A percentile compares a stretch with the other conserved stretches of the same genome.
These are phyloP conservation scores for Yamadazyma aaseri DNA, from an alignment of 1,139 yeast species.

Conservation along the genomic window DNA sequence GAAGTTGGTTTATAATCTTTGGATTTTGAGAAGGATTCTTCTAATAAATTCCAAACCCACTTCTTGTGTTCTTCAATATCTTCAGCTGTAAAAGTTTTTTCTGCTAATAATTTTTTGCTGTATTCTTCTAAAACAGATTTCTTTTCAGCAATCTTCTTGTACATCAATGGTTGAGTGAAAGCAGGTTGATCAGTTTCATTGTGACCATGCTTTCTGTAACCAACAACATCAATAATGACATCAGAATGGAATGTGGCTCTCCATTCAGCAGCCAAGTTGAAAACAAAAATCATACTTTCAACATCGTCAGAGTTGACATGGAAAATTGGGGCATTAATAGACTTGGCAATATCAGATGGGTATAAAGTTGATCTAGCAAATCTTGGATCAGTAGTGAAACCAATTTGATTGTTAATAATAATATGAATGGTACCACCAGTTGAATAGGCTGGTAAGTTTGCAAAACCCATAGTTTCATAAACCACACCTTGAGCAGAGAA, in stretches of 20 bases:
- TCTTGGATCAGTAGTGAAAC: slow-evolving; percentile 98
- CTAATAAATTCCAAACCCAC: slow-evolving; percentile 96
- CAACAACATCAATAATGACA: slow-evolving; percentile 93
- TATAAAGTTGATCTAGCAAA: slow-evolving; percentile 96
- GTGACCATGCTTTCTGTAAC: slow-evolving; percentile 98
- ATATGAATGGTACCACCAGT: slow-evolving; percentile 98
- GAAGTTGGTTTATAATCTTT: slow-evolving; percentile 90
- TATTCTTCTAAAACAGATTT: slow-evolving; percentile 85
- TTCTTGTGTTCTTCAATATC: slow-evolving; percentile 95
- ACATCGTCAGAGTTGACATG: slow-evolving; percentile 98
- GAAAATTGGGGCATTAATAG: slow-evolving; percentile 97
- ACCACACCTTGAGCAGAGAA: slow-evolving; percentile 99
- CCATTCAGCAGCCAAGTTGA: slow-evolving; percentile 98
- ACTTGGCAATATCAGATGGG: slow-evolving; percentile 96
- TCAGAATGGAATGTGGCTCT: slow-evolving; percentile 95
- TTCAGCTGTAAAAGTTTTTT: slow-evolving; percentile 84
- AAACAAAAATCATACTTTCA: slow-evolving; percentile 87
- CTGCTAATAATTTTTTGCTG: slow-evolving; percentile 73
- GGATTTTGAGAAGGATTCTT: slow-evolving; percentile 82
- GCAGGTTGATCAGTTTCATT: slow-evolving; percentile 99
- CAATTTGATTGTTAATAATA: slow-evolving; percentile 96
- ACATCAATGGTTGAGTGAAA: slow-evolving; percentile 98
- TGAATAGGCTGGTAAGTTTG: slow-evolving; percentile 88
- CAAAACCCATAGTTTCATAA: slow-evolving; percentile 96
- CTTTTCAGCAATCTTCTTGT: slow-evolving; percentile 85